A percentile compares a stretch with the other conserved stretches of the same genome.
These are phyloP conservation scores for Nicotiana noctiflora DNA, from an alignment of 257 asterid species.

Conservation along the genomic window DNA sequence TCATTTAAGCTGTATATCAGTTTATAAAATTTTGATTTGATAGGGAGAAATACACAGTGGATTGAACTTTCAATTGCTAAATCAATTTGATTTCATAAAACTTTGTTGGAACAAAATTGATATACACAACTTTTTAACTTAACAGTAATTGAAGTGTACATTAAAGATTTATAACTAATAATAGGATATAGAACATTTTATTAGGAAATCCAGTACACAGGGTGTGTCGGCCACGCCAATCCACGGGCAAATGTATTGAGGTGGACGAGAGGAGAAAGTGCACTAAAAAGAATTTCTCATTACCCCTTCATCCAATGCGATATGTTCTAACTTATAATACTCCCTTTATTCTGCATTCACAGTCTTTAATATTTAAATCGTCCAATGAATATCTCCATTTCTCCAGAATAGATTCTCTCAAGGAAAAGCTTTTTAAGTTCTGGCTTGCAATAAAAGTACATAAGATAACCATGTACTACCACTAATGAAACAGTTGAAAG, in stretches of 20 bases:
- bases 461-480: too few relatives aligned
- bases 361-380: neutral
- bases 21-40: neutral
- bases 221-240: too few relatives aligned
- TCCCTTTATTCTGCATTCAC: neutral
- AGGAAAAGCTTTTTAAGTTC: neutral
- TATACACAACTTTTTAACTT: neutral
- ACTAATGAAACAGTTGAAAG: too few relatives aligned
- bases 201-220: too few relatives aligned
- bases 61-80: neutral
- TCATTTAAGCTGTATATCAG: neutral
- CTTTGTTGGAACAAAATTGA: neutral
- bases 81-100: neutral
- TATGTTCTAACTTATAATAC: neutral
- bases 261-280: too few relatives aligned
- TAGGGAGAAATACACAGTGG: neutral
- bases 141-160: neutral
- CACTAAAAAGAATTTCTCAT: too few relatives aligned
- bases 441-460: neutral
- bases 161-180: too few relatives aligned
- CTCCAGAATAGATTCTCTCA: neutral
- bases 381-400: neutral
- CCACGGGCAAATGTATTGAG: too few relatives aligned
- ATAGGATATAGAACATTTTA: too few relatives aligned
- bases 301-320: too few relatives aligned